Evolutionary conservation across 495 filamentous ascomycete genomes (phyloP).

Genomic region (Astrothelium subdiscretum): DNA sequence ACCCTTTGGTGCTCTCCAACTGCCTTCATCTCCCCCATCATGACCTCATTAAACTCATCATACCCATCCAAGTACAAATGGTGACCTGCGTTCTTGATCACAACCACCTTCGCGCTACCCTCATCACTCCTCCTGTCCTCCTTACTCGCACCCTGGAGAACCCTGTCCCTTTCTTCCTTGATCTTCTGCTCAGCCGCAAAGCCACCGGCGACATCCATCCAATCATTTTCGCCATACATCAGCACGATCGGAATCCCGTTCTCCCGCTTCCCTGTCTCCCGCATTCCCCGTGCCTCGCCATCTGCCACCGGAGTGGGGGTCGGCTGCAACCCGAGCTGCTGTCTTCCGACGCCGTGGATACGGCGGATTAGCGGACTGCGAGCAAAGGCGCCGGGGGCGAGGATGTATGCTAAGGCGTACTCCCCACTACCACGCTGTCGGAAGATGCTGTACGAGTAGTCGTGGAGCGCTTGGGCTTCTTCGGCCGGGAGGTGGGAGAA

Average conservation of each 20-base stretch:
- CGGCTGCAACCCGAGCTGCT: slow-evolving; percentile 15
- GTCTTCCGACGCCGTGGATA: slow-evolving; percentile 72
- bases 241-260: slow-evolving; percentile 75
- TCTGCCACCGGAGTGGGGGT: too few relatives aligned
- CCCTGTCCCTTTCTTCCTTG: slow-evolving; percentile 49
- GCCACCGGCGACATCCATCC: slow-evolving; percentile 92
- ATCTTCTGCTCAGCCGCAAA: slow-evolving; percentile 71
- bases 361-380: slow-evolving; percentile 76
- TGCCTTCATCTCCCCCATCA: slow-evolving; percentile 71
- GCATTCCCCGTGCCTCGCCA: background rate
- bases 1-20: slow-evolving; percentile 31
- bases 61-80: slow-evolving; percentile 87
- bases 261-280: background rate
- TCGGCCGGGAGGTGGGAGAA: slow-evolving; percentile 77
- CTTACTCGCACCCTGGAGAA: slow-evolving; percentile 45
- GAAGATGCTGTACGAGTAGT: slow-evolving; percentile 93
- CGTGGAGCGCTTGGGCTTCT: slow-evolving; percentile 75
- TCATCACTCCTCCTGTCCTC: slow-evolving; percentile 62
- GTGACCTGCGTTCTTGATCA: slow-evolving; percentile 76
- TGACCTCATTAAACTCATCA: slow-evolving; percentile 75
- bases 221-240: slow-evolving; percentile 95
- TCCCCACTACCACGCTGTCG: slow-evolving; percentile 84
- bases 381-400: slow-evolving; percentile 88
- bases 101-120: slow-evolving; percentile 68
- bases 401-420: slow-evolving; percentile 83